Conservation (phyloP, 331 rosid species). For the Arachis monticola region DNA sequence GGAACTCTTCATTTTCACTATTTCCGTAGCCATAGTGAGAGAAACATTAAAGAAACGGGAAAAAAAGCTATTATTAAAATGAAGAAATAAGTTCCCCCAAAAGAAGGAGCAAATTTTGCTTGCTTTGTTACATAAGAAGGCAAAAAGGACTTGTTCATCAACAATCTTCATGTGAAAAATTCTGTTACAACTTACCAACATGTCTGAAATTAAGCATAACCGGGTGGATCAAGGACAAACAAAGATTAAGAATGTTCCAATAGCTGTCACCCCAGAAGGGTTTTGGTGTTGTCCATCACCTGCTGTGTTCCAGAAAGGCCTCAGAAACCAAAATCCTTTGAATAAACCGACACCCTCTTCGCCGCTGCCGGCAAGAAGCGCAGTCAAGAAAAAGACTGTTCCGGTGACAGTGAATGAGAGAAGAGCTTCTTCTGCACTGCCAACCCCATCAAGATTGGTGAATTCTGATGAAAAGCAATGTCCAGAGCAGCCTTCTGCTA, state of each 20-base stretch:
- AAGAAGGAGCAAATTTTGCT: too few species aligned
- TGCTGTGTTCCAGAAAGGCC: conserved; percentile 86
- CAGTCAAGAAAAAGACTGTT: conserved; percentile 61
- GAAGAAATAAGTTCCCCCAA: too few species aligned
- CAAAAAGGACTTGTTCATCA: background rate
- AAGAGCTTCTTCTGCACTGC: conserved; percentile 40
- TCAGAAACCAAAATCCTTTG: conserved; percentile 71
- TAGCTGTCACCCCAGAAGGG: too few species aligned
- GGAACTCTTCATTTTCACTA: too few species aligned
- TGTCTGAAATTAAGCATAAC: conserved; percentile 86
- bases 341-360: conserved; percentile 74
- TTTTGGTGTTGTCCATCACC: conserved; percentile 88
- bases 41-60: too few species aligned
- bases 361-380: conserved; percentile 62
- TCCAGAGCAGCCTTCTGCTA: conserved; percentile 47
- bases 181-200: conserved; percentile 33
- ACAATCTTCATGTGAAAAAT: conserved; percentile 17
- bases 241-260: too few species aligned
- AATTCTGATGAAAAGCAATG: conserved; percentile 61
- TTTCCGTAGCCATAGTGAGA: too few species aligned
- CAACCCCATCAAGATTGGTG: conserved; percentile 58
- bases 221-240: conserved; percentile 73
- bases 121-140: too few species aligned
- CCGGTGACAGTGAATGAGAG: conserved; percentile 52
- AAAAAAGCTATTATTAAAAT: too few species aligned